Evolutionary conservation across 129 eudicot genomes (phyloP), one percentile per base, ranked within the genome.

Genomic region (Helianthus tuberosus): DNA sequence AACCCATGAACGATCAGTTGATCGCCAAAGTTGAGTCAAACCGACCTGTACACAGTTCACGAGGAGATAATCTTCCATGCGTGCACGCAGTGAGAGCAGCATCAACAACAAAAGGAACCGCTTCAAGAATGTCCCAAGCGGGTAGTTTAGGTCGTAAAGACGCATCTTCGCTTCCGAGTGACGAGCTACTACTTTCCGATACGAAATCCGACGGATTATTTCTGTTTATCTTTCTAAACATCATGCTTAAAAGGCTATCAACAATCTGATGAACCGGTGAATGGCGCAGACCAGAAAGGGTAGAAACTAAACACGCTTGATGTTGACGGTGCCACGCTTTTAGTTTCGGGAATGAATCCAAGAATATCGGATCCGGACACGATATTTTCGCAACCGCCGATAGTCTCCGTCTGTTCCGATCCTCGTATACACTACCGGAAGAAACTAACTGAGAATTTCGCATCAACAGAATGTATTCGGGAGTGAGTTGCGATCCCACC

Each of bases 71-170:
- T 77, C 79, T 84, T 32, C 93, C 95, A 87, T 95, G 90, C 13
- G 89, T 94, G 73, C 97, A 91, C 0, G 99, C 99, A 6, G 99
- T 89, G 47, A 95, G 68, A 80, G 99, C 97, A 69, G 99, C 99
- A 78, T 95, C 97, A 14, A 86, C 92, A 62, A 95, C 97, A 80
- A 91, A 91, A 0, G 99, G 99, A 64, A 95, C 96, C 61, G 99
- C 99, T 84, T 95, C 97, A 17, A 95, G 91, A 68, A 95, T 77
- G 75, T 95, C 97, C 99, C 99, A 95, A 78, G 97, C 99, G 55
- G 99, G 96, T 52, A 95, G 66, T 57, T 87, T 89, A 6, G 96
- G 96, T 79, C 97, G 83, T n/a, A 87, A 52, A 53, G 70, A 81
- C 15, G 80, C 64, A 51, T 95, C 97, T 66, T 95, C 97, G 58